These are phyloP conservation scores for Silene uniflora DNA, from an alignment of 148 eudicot species.

Conservation along the genomic window DNA sequence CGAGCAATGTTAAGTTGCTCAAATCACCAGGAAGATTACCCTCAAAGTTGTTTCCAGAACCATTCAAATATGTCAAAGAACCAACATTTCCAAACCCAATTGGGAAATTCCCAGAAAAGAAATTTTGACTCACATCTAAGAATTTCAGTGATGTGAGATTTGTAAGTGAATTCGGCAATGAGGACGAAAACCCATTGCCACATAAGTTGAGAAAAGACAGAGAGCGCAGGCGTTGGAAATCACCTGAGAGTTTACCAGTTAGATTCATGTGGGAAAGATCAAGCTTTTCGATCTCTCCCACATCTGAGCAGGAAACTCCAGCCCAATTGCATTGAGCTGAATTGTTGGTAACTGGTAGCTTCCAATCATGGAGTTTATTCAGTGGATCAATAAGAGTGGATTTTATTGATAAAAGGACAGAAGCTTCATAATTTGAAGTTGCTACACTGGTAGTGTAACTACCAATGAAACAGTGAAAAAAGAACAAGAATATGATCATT, in stretches of 20 bases:
- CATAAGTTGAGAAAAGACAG: conserved; percentile 49
- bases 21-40: conserved; percentile 68
- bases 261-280: conserved; percentile 79
- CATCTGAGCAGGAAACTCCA: conserved; percentile 63
- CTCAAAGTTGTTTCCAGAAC: conserved; percentile 68
- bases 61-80: conserved; percentile 42
- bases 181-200: conserved; percentile 61
- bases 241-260: conserved; percentile 55
- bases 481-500: conserved; percentile 29
- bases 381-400: conserved; percentile 47
- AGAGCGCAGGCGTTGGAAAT: conserved; percentile 38
- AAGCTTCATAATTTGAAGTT: conserved; percentile 29
- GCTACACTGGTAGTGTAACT: conserved; percentile 27
- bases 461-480: conserved; percentile 37
- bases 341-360: conserved; percentile 9
- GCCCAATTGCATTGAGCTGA: conserved; percentile 70
- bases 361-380: conserved; percentile 55
- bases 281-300: conserved; percentile 51
- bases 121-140: conserved; percentile 74
- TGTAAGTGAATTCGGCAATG: conserved; percentile 51
- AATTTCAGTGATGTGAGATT: conserved; percentile 45
- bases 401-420: conserved; percentile 57
- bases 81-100: conserved; percentile 47
- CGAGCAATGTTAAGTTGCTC: conserved; percentile 53
- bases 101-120: conserved; percentile 52